Base-by-base conservation (phyloP, 306 rosid genomes). In the Cyamopsis tetragonoloba region DNA sequence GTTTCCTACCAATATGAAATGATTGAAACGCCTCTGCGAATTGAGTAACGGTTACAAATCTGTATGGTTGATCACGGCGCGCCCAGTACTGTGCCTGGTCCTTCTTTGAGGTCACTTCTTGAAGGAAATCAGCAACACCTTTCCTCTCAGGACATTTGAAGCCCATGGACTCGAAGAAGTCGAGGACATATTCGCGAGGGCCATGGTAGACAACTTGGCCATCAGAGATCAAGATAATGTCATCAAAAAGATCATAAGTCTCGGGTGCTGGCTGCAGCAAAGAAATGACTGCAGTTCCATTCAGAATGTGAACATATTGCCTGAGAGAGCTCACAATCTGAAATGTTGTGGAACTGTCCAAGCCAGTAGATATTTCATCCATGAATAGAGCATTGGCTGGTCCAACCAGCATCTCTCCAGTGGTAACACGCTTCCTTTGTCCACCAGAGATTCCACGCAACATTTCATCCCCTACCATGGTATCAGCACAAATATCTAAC, bases 401-500 rank as follows among this genome's bases (percentile, higher is more conserved):
- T 48, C 89, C 87, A 56, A 85, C 89, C 39, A 85, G 51, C 87
- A 85, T 77, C 73, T 85, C 89, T 31, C 85, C 89, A 30, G 91
- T 87, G 1, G 98, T 92, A 0, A 92, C 85, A 46, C 98, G 98
- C 74, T 92, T 92, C 81, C 89, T 92, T 56, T 92, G 88, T 14
- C 98, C 98, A 18, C 98, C 98, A 2, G 98, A 92, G 62, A 92
- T 85, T n/a, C 98, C 98, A 32, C 96, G 80, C 77, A 91, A 66
- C 92, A 87, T 87, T n/a, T 85, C 91, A 71, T 84, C 85, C 26
- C 98, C 98, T 26, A 92, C 92, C 85, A 89, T 75, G 4, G 85
- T 89, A 62, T 92, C 96, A 44, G 98, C 86, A 66, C 98, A 92
- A 11, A 81, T 72, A 53, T 92, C 98, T 78, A 92, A 64, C 51